Base-by-base conservation (phyloP, 352 stramenopile species). In the Globisporangium canariense region DNA sequence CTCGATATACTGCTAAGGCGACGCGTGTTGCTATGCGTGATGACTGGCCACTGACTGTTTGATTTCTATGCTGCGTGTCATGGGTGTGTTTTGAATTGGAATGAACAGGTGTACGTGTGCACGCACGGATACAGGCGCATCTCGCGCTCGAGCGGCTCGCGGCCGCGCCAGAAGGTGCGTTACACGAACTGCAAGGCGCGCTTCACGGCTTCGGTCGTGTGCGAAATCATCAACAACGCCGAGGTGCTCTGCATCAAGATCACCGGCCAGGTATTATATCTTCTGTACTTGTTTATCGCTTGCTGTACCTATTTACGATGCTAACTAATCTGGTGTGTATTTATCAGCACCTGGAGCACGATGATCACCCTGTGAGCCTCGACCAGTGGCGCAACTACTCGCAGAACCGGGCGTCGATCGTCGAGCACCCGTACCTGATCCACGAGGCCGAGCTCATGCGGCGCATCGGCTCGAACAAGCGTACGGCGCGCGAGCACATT, bases 341-440 rank as follows among this genome's bases (percentile, higher is more conserved):
- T 53, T 8, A 8, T 20, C 66, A 89, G 65, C 79, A 86, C 50
- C 62, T 88, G 34, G 77, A 83, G 54, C 82, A 91, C 60, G 81
- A 76, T 30, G 81, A 91, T 53, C 82, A 91, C 65, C 75, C 79
- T 2, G 70, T 91, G 50, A 81, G 45, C 46, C 71, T 81, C 25
- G 82, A 88, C 28, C 82, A 91, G 59, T 91, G 82, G 82, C 78
- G 78, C 49, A 85, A 88, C 74, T 91, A 91, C 64, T 88, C 82
- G 47, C 82, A 91, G 77, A 91, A 91, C 68, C 82, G 82, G 45
- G 82, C 79, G 59, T 76, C 76, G 25, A 85, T 89, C 61, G 73
- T 83, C 14, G 79, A 89, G 34, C 82, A 91, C 54, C 82, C 82
- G 56, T 89, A 89, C 55, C 62, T 91, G 46, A 77, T 79, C 32